Conservation (phyloP, 805 yeast species). For the Myxozyma vanderwaltii region DNA sequence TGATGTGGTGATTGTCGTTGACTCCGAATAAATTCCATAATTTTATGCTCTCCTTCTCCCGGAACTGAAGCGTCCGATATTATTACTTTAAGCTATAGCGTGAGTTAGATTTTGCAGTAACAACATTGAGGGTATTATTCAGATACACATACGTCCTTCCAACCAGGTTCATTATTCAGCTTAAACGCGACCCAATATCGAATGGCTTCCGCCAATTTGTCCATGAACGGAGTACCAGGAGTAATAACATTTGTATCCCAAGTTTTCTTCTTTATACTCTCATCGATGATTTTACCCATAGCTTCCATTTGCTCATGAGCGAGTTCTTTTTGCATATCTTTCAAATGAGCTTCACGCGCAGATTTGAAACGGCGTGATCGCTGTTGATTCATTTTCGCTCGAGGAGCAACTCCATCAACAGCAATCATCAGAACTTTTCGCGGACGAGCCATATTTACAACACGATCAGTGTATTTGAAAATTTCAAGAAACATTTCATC, state of each 20-base stretch:
- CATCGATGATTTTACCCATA: slow-evolving; percentile 76
- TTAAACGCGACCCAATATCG: slow-evolving; percentile 93
- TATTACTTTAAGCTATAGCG: slow-evolving; percentile 63
- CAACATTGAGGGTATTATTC: not conserved
- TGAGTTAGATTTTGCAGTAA: not conserved
- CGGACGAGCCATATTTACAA: slow-evolving; percentile 91
- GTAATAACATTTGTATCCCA: slow-evolving; percentile 98
- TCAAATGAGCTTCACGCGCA: slow-evolving; percentile 85
- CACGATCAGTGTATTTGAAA: slow-evolving; percentile 89
- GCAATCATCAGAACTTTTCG: slow-evolving; percentile 91
- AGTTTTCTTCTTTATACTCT: slow-evolving; percentile 69
- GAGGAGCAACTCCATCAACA: slow-evolving; percentile 98
- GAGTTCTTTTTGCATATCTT: slow-evolving; percentile 67
- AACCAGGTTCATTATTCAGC: slow-evolving; percentile 84
- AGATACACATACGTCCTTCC: slow-evolving; percentile 58
- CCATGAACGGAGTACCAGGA: slow-evolving; percentile 99
- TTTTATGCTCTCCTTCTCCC: slow-evolving; percentile 99
- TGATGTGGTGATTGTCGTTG: slow-evolving; percentile 86
- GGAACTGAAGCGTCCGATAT: slow-evolving; percentile 96
- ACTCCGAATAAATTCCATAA: slow-evolving; percentile 91
- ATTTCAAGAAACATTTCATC: slow-evolving; percentile 96
- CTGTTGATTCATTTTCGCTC: slow-evolving; percentile 98
- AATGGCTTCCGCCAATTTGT: slow-evolving; percentile 74
- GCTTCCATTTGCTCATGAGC: slow-evolving; percentile 60
- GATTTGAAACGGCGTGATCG: slow-evolving; percentile 90